Conservation (phyloP, 225 moss, liverwort and hornwort species). For the Climacium dendroides region DNA sequence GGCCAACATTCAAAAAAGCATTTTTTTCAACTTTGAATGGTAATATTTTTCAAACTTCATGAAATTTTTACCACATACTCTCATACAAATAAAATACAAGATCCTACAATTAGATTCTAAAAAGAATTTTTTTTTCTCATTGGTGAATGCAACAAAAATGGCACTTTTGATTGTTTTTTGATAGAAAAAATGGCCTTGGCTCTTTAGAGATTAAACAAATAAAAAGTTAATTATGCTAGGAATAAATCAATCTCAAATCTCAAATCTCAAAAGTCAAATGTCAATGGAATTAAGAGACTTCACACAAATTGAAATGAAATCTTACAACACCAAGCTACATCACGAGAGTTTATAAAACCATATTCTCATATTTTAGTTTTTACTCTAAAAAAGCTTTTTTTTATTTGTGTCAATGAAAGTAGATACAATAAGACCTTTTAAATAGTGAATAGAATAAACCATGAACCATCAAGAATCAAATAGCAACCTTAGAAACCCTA, state of each 20-base stretch:
- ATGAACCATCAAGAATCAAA: background rate
- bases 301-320: background rate
- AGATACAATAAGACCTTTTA: background rate
- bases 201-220: too few species aligned
- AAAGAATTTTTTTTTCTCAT: too few species aligned
- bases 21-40: too few species aligned
- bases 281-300: fast-evolving
- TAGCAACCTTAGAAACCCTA: background rate
- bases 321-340: fast-evolving
- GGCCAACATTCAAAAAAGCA: too few species aligned
- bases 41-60: too few species aligned
- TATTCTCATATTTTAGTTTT: background rate
- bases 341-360: background rate
- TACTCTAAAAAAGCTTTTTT: background rate
- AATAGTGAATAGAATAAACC: fast-evolving
- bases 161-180: too few species aligned
- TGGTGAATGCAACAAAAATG: too few species aligned
- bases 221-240: fast-evolving
- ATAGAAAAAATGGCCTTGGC: too few species aligned
- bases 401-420: fast-evolving
- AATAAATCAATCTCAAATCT: background rate
- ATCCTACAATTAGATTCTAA: too few species aligned
- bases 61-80: too few species aligned
- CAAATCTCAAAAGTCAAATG: too few species aligned
- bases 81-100: too few species aligned